A percentile compares a stretch with the other conserved stretches of the same genome.
Conservation (phyloP, 2,329 filamentous ascomycete genomes). For the Colletotrichum falcatum region DNA sequence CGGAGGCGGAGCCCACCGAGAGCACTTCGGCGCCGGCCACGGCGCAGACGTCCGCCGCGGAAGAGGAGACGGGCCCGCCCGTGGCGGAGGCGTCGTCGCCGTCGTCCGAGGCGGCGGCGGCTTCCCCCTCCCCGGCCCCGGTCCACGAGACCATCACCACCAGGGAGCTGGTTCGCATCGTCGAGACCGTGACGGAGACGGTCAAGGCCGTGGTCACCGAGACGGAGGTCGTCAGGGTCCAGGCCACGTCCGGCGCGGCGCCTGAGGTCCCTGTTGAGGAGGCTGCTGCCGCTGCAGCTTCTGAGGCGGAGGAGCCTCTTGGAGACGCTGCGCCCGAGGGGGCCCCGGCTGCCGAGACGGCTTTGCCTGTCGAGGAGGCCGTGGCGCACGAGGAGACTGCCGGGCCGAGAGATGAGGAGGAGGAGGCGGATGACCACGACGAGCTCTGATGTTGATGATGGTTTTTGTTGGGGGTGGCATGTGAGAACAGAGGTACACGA, state of each 20-base stretch:
- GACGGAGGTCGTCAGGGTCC: conserved; percentile 43
- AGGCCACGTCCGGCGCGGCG: conserved; percentile 10
- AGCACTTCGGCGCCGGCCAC: not conserved
- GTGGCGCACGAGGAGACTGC: too few species aligned
- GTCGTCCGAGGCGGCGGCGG: not conserved
- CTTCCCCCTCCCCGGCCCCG: not conserved
- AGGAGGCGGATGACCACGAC: not conserved
- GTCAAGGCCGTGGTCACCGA: conserved; percentile 44
- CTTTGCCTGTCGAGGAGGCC: not conserved
- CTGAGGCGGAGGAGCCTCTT: not conserved
- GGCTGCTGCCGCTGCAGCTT: not conserved
- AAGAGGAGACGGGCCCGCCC: not conserved
- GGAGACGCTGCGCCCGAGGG: not conserved
- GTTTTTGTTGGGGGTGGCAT: not conserved
- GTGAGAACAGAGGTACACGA: not conserved
- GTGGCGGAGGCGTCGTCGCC: not conserved
- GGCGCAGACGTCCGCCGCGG: not conserved
- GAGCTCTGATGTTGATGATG: conserved; percentile 12
- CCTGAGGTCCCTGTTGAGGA: conserved; percentile 3
- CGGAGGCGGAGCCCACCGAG: not conserved
- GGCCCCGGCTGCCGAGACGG: not conserved
- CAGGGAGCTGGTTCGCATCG: conserved; percentile 48
- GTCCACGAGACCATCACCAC: conserved; percentile 46
- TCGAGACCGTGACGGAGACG: conserved; percentile 51
- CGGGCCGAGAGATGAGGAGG: not conserved